Evolutionary conservation across 2,329 filamentous ascomycete genomes (phyloP), one percentile per base, ranked within the genome.

Genomic region (Simplicillium aogashimaense): DNA sequence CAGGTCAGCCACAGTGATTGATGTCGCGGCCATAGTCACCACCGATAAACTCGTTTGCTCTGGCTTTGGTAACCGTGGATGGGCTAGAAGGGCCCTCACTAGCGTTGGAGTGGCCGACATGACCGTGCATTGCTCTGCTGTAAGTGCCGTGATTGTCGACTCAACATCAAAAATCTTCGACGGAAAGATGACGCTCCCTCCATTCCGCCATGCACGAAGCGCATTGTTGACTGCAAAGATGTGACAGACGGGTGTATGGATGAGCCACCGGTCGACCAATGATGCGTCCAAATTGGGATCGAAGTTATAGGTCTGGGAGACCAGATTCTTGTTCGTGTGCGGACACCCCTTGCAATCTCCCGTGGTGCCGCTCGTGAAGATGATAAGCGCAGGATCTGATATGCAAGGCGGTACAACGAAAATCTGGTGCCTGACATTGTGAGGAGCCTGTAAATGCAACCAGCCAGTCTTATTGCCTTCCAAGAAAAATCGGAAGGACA

Each of bases 311-410:
- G 54, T 56, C 41, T 61, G 56, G 1, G 63, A 60, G 7, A 61
- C 52, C n/a, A 65, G 41, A 41, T 65, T 68, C 25, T 52, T 45
- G 46, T 59, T 57, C 6, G 62, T 65, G 43, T 68, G 59, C 12
- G 57, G 55, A 42, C 66, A 69, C 36, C 60, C 66, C 47, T 72
- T 72, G 5, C 68, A 65, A 1, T 59, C 50, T 6, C 64, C 65
- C 0, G 66, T 70, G n/a, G 67, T 72, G 15, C 68, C 68, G 45
- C 66, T 70, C 15, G 67, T 71, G 50, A 71, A 70, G 28, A 70
- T 53, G 36, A 71, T 60, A 33, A 69, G 53, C 5, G 59, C 59
- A 7, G 50, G 55, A 37, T 57, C 51, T 28, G 20, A 25, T 25
- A 25, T 9, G 20, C 9, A 25, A 25, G 20, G 20, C 9, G 20